These are phyloP conservation scores for Rostrohypoxylon terebratum DNA, from an alignment of 495 filamentous ascomycete genomes.

Conservation along the genomic window DNA sequence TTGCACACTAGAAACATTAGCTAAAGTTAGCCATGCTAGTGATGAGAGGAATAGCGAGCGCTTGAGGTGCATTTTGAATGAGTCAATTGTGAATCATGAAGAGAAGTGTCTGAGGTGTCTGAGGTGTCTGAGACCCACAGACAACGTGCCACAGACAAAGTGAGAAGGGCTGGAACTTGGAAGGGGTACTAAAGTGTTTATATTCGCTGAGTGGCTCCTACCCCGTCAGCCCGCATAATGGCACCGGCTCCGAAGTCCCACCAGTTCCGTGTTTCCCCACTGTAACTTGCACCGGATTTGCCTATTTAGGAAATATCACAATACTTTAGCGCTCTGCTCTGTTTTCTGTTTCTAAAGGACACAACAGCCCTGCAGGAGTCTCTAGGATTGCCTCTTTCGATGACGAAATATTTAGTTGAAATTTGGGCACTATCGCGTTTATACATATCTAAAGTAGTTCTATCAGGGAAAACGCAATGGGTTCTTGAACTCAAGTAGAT, in stretches of 20 bases:
- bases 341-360: neutral
- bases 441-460: too few species aligned
- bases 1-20: neutral
- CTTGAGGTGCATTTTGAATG: neutral
- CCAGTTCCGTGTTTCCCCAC: neutral
- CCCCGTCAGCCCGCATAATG: neutral
- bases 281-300: neutral
- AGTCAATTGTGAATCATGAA: neutral
- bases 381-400: neutral
- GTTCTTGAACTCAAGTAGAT: too few species aligned
- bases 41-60: neutral
- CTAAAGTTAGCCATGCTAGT: slow-evolving; percentile 1
- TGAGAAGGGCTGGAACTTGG: too few species aligned
- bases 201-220: neutral
- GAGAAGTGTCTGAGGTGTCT: neutral
- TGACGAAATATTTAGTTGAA: neutral
- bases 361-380: neutral
- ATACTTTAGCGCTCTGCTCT: neutral
- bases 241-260: neutral
- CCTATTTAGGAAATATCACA: slow-evolving; percentile 1
- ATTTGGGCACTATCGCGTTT: too few species aligned
- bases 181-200: neutral
- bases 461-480: neutral
- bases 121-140: too few species aligned
- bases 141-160: neutral